phyloP scores from a whole-genome alignment of 176 grass and related monocot genomes.

The Carex parvula region DNA sequence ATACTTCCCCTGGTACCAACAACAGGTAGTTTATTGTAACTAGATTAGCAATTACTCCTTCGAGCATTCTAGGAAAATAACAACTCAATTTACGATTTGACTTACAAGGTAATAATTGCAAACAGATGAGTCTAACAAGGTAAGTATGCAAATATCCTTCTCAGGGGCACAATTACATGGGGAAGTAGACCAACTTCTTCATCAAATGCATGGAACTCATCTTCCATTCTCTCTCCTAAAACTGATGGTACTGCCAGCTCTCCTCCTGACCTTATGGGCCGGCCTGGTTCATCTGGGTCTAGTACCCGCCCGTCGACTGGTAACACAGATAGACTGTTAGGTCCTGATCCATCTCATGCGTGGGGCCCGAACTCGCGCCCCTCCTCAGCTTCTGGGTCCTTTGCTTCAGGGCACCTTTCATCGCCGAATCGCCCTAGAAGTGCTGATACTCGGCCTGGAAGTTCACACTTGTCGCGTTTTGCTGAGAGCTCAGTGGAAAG shows the following conservation, averaged over 20 bases:
- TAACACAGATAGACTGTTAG: constrained; percentile 62
- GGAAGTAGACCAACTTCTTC: constrained; percentile 59
- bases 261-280: constrained; percentile 50
- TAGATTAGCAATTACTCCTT: background rate
- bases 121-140: background rate
- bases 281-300: constrained; percentile 68
- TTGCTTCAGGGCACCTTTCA: constrained; percentile 48
- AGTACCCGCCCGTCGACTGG: constrained; percentile 88
- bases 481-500: constrained; percentile 44
- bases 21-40: background rate
- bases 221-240: constrained; percentile 76
- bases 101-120: background rate
- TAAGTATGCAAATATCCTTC: constrained; percentile 20
- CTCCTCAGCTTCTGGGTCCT: constrained; percentile 71
- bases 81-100: background rate
- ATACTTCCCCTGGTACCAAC: background rate
- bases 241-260: constrained; percentile 51
- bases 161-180: constrained; percentile 93
- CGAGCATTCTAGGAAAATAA: background rate
- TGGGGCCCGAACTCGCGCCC: constrained; percentile 89
- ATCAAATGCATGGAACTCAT: constrained; percentile 81
- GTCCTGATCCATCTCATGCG: constrained; percentile 51
- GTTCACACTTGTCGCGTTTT: constrained; percentile 93
- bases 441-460: constrained; percentile 95
- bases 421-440: constrained; percentile 69